Evolutionary conservation across 192 early-diverging fungal genomes (phyloP), one percentile per base, ranked within the genome.

Genomic region (Coemansia sp.): DNA sequence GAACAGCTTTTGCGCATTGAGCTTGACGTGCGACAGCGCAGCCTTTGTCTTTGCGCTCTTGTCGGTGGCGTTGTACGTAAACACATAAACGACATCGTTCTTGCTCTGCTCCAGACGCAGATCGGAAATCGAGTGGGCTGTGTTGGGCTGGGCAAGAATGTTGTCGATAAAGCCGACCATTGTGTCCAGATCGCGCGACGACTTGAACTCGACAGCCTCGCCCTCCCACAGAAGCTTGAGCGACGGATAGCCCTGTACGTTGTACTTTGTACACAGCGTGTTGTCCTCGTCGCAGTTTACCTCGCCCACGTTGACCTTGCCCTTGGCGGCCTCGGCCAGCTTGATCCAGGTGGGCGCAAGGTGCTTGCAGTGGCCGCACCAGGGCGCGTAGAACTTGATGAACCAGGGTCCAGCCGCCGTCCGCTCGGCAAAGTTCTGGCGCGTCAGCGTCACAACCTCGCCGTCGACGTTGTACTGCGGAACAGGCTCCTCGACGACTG

Each of bases 301-400:
- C 64, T 91, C 84, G 37, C 88, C 96, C 32, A 97, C 79, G 71
- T 95, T 95, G 65, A 96, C 86, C 37, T 85, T 83, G 36, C 90
- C 87, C 64, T 87, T 84, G 54, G 92, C 58, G 15, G 70, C 70
- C 12, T 74, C 74, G 14, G 87, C 92, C 59, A 98, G 72, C 51
- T 90, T 72, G 8, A 86, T 86, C 87, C 93, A 97, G 18, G 86
- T 83, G 0, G 95, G 95, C 6, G 90, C 91, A 72, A 98, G 87
- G 2, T 84, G 78, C 81, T 94, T 87, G 85, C 96, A 98, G 76
- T 96, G 95, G 20, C 85, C 75, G 72, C 94, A 95, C 93, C 92
- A 95, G 8, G 94, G 94, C 18, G 94, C 93, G 77, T 91, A 93
- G 78, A 95, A 95, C 79, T 93, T 87, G 36, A 96, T 67, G 65